Conservation (phyloP, 495 filamentous ascomycete genomes). For the Annulohypoxylon bovei region DNA sequence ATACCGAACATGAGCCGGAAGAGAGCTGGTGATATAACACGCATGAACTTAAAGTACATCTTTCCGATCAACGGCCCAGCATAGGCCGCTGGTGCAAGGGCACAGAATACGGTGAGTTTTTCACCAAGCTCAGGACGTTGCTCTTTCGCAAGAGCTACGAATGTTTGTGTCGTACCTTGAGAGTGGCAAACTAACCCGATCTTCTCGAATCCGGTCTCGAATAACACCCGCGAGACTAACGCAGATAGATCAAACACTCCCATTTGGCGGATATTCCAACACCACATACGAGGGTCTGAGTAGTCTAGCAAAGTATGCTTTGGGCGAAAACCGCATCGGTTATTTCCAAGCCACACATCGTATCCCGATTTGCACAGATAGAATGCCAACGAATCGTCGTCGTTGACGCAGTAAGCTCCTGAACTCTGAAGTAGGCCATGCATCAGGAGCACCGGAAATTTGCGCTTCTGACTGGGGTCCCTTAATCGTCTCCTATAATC, state of each 20-base stretch:
- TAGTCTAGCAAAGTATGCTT: constrained; percentile 75
- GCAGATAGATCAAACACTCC: constrained; percentile 91
- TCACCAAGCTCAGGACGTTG: constrained; percentile 89
- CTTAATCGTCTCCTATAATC: constrained; percentile 25
- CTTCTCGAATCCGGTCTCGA: constrained; percentile 84
- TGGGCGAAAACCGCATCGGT: constrained; percentile 86
- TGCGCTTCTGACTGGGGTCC: constrained; percentile 57
- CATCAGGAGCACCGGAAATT: constrained; percentile 89
- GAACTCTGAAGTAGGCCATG: constrained; percentile 89
- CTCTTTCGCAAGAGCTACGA: constrained; percentile 90
- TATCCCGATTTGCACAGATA: constrained; percentile 92
- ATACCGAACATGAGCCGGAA: constrained; percentile 91
- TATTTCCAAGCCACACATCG: constrained; percentile 97
- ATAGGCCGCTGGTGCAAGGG: constrained; percentile 90
- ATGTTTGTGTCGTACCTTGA: constrained; percentile 90
- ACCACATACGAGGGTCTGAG: constrained; percentile 92
- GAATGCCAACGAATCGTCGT: constrained; percentile 90
- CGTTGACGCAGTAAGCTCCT: constrained; percentile 90
- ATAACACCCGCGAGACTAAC: constrained; percentile 82
- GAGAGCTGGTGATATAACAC: constrained; percentile 73
- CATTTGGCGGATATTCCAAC: constrained; percentile 96
- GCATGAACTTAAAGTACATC: constrained; percentile 94
- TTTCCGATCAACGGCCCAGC: constrained; percentile 87
- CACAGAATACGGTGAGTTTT: constrained; percentile 90
- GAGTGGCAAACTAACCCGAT: constrained; percentile 87